phyloP scores from a whole-genome alignment of 495 filamentous ascomycete species.

The Neurospora sp. region DNA sequence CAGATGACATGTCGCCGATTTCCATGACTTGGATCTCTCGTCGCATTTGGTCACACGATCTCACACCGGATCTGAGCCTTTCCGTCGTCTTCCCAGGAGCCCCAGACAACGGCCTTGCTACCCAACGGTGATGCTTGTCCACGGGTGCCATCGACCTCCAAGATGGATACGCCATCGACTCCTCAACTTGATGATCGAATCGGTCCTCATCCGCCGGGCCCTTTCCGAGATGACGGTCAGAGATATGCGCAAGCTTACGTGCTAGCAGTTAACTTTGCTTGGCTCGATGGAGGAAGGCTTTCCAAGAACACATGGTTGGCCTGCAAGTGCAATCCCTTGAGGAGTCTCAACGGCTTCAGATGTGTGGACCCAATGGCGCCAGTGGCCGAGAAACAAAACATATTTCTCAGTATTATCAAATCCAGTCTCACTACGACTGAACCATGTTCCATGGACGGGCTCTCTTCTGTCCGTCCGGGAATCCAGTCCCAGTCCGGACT shows the following conservation, averaged over 20 bases:
- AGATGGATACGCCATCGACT: not conserved
- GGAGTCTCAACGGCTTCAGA: not conserved
- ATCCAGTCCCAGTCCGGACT: slow-evolving; percentile 12
- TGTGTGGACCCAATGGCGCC: not conserved
- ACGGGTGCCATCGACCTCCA: not conserved
- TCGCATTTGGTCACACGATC: slow-evolving; percentile 3
- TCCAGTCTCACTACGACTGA: not conserved
- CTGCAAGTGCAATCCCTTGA: not conserved
- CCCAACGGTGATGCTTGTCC: not conserved
- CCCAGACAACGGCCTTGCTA: not conserved
- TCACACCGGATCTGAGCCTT: slow-evolving; percentile 6
- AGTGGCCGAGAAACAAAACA: not conserved
- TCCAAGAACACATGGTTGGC: not conserved
- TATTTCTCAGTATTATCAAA: not conserved
- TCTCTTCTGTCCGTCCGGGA: slow-evolving; percentile 13
- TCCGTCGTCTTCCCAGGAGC: slow-evolving; percentile 3
- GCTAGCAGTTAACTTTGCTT: not conserved
- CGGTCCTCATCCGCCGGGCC: not conserved
- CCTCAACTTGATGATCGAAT: not conserved
- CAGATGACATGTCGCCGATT: not conserved
- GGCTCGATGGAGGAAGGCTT: not conserved
- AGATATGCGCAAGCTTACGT: not conserved
- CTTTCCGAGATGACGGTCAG: not conserved
- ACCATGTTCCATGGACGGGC: slow-evolving; percentile 15
- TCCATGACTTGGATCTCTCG: not conserved